Base-by-base conservation (phyloP, 352 stramenopile species). In the Globisporangium recalcitrans region DNA sequence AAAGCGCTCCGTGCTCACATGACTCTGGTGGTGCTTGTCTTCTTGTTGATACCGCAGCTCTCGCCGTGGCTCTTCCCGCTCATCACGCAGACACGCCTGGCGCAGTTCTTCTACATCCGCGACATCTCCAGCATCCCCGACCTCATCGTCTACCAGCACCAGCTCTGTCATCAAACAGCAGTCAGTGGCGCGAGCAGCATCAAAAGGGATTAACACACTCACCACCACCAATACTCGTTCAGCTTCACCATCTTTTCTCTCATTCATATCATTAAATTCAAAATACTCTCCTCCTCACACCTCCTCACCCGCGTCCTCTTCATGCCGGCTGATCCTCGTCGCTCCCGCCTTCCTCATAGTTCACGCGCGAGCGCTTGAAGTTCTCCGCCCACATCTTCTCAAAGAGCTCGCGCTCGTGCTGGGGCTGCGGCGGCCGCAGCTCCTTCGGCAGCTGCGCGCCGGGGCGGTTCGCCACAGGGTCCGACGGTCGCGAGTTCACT, bases 321-420 rank as follows among this genome's bases (percentile, higher is more conserved):
- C 21, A 63, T 36, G 22, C 44, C 13, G 57, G 38, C 42, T 49
- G 32, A 0, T 22, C n/a, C n/a, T 27, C 44, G 27, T 63, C 47
- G 9, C 36, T 47, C 4, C 1, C 32, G 31, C 34, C 51, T 31
- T 46, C 59, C 29, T 67, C 65, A 55, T 95, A 95, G 29, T 93
- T 73, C 29, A 95, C 86, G 27, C 73, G 82, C 27, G 92, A 98
- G 36, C 90, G 75, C 48, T 93, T 88, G 77, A 99, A 98, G 72
- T 99, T 98, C 68, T 99, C 88, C 8, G 90, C 88, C 96, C 96
- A 99, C 77, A 98, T 89, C 78, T 97, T 96, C 74, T 98, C 95
- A 73, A 98, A 98, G 47, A 97, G 87, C 47, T 97, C 89, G 53
- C 96, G 80, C 74, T 98, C 93, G 68, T 98, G 85, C 32, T 87